phyloP scores from a whole-genome alignment of 495 filamentous ascomycete genomes.

The Tuber brumale region DNA sequence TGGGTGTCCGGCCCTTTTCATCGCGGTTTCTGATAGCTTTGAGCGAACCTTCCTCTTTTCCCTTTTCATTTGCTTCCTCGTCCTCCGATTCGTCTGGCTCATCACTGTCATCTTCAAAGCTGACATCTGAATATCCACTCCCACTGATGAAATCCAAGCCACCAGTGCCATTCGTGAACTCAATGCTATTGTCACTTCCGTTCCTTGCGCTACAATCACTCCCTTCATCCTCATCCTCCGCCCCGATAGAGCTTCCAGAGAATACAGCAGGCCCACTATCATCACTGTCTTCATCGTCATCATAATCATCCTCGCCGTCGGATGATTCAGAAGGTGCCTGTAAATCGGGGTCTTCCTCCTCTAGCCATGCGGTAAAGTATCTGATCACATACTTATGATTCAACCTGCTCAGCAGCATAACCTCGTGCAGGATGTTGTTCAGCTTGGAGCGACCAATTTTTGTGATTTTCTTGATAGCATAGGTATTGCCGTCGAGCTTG shows the following conservation, averaged over 20 bases:
- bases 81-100: constrained; percentile 50
- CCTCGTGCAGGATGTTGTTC: constrained; percentile 82
- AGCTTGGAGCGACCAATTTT: constrained; percentile 71
- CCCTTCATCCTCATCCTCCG: constrained; percentile 9
- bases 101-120: constrained; percentile 69
- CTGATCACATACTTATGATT: constrained; percentile 95
- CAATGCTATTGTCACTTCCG: constrained; percentile 45
- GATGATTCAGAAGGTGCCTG: constrained; percentile 30
- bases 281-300: constrained; percentile 27
- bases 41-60: constrained; percentile 39
- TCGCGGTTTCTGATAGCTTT: constrained; percentile 22
- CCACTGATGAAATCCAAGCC: constrained; percentile 93
- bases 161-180: constrained; percentile 65
- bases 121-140: constrained; percentile 69
- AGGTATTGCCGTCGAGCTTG: constrained; percentile 83
- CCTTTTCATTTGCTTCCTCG: constrained; percentile 42
- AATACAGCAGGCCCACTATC: constrained; percentile 27
- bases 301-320: constrained; percentile 17
- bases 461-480: constrained; percentile 94
- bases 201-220: background rate
- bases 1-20: constrained; percentile 41
- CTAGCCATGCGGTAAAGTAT: constrained; percentile 92
- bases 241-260: constrained; percentile 13
- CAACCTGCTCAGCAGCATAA: constrained; percentile 77
- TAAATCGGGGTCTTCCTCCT: constrained; percentile 50